These are phyloP conservation scores for Pseudogymnoascus verrucosus DNA, from an alignment of 2,329 filamentous ascomycete genomes.

Conservation along the genomic window DNA sequence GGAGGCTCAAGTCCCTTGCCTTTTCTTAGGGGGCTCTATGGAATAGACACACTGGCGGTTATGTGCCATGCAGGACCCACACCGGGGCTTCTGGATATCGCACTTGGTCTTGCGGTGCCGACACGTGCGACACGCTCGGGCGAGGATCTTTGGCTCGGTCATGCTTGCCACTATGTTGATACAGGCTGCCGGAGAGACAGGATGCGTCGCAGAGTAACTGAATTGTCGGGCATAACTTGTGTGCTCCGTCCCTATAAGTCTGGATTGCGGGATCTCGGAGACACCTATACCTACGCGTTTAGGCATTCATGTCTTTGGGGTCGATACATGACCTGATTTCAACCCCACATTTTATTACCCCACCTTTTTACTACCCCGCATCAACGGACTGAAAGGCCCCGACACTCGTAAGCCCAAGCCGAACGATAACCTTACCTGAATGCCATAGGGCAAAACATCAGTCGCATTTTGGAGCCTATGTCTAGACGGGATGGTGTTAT, in stretches of 20 bases:
- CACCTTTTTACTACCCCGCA: neutral
- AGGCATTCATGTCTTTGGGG: neutral
- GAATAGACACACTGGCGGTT: neutral
- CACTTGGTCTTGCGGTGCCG: constrained; percentile 1
- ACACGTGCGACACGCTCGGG: neutral
- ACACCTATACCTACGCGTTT: neutral
- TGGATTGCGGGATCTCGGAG: neutral
- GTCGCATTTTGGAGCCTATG: neutral
- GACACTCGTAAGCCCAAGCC: neutral
- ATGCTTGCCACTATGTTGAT: neutral
- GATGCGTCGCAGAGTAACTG: neutral
- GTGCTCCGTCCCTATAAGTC: neutral
- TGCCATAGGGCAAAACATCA: neutral
- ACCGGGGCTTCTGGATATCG: neutral
- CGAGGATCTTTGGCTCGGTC: constrained; percentile 6
- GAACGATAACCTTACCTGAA: neutral
- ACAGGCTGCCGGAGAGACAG: neutral
- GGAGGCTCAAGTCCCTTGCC: neutral
- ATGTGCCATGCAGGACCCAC: neutral
- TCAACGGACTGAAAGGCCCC: neutral
- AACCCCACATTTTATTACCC: neutral
- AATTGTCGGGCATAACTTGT: neutral
- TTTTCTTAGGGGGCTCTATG: neutral
- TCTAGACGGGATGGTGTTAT: neutral
- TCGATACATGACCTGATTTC: neutral